These are phyloP conservation scores for Massariosphaeria phaeospora DNA, from an alignment of 495 filamentous ascomycete genomes.

Conservation along the genomic window DNA sequence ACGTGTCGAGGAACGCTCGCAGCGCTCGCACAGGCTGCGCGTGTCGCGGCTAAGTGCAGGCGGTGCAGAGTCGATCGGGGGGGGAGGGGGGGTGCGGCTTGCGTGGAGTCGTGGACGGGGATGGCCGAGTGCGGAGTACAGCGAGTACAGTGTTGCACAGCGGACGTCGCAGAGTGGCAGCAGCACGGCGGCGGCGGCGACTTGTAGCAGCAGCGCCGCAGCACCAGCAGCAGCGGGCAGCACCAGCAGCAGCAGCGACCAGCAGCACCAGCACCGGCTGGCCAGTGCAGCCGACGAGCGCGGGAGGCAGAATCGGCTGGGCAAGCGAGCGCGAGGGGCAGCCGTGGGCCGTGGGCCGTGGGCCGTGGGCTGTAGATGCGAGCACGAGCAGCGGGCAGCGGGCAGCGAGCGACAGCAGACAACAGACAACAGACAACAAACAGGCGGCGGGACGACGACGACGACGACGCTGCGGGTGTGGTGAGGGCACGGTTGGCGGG, in stretches of 20 bases:
- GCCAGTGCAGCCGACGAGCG: not conserved
- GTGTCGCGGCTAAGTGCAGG: conserved; percentile 22
- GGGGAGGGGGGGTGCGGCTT: not conserved
- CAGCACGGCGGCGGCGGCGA: not conserved
- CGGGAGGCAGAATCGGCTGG: not conserved
- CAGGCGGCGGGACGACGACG: no score
- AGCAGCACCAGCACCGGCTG: not conserved
- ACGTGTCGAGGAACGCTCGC: conserved; percentile 14
- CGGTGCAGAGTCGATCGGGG: conserved; percentile 15
- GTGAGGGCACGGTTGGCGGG: no score
- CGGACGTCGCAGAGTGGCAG: not conserved
- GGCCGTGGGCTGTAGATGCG: not conserved
- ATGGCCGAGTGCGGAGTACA: not conserved
- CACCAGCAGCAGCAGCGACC: not conserved
- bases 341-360: not conserved
- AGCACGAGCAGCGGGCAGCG: not conserved
- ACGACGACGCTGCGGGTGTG: no score
- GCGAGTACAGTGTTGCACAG: not conserved
- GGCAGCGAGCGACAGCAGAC: no score
- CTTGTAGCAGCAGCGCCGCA: not conserved
- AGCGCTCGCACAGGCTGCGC: conserved; percentile 14
- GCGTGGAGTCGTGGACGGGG: conserved; percentile 1
- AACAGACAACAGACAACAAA: no score
- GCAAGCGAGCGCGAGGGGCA: not conserved
- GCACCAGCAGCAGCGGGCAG: not conserved